Evolutionary conservation across 2,329 filamentous ascomycete species (phyloP).

Genomic region (Fusarium redolens): DNA sequence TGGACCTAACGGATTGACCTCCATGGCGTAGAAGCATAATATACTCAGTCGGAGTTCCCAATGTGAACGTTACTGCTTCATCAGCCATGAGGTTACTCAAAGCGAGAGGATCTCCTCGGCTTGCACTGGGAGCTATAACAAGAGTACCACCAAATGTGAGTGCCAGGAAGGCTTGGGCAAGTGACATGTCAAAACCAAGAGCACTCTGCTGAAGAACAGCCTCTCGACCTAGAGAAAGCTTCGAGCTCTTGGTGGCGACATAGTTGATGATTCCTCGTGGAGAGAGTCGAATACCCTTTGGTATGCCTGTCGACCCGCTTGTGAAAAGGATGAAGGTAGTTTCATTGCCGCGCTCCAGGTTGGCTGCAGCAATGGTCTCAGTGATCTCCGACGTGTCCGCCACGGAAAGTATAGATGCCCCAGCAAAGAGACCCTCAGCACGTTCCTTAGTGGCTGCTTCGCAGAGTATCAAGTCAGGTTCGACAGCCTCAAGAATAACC

Average conservation of each 20-base stretch:
- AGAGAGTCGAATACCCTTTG: neutral
- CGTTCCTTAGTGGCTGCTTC: neutral
- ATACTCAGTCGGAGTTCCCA: slow-evolving; percentile 1
- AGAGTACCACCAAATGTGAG: neutral
- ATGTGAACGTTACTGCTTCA: neutral
- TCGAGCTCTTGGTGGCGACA: neutral
- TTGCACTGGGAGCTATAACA: fast-evolving
- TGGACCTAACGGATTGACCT: fast-evolving
- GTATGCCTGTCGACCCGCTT: neutral
- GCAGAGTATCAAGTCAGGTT: neutral
- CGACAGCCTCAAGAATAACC: neutral
- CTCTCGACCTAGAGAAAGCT: neutral
- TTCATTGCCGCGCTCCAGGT: neutral
- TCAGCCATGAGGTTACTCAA: neutral
- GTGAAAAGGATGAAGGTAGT: neutral
- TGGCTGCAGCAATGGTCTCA: fast-evolving
- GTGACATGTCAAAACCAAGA: neutral
- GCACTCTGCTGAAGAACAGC: neutral
- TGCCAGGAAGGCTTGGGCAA: neutral
- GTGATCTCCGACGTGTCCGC: fast-evolving
- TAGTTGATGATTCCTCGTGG: neutral
- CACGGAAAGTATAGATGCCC: neutral
- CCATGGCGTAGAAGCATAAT: neutral
- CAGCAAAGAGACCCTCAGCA: neutral
- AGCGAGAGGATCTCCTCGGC: neutral